Percentiles rank a stretch among this genome's conserved stretches.
These are phyloP conservation scores for Euptelea pleiosperma DNA, from an alignment of 164 flowering plant genomes.

Conservation along the genomic window DNA sequence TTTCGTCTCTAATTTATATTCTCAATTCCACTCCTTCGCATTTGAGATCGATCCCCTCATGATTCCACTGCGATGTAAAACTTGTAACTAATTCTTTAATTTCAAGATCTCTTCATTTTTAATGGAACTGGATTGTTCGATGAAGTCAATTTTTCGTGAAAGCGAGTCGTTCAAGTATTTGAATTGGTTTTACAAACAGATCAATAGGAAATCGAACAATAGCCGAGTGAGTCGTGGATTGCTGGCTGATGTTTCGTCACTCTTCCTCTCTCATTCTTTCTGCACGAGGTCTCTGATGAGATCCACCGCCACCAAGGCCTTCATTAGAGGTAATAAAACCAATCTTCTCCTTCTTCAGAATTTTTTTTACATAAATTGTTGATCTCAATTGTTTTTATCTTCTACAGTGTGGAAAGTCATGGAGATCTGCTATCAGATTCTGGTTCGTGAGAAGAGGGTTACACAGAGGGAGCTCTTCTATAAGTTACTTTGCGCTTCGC, in stretches of 20 bases:
- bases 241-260: slow-evolving; percentile 51
- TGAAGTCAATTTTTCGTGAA: background rate
- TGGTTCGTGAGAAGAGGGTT: slow-evolving; percentile 68
- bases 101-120: background rate
- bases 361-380: slow-evolving; percentile 4
- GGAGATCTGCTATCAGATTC: slow-evolving; percentile 71
- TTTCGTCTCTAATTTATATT: background rate
- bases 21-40: background rate
- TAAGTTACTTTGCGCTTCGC: slow-evolving; percentile 75
- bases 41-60: too few species aligned
- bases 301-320: slow-evolving; percentile 65
- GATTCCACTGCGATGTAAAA: background rate
- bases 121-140: background rate
- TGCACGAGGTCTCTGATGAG: slow-evolving; percentile 64
- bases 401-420: slow-evolving; percentile 87
- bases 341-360: background rate
- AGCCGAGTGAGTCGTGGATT: slow-evolving; percentile 54
- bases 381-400: slow-evolving; percentile 8
- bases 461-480: slow-evolving; percentile 94
- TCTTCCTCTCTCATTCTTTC: slow-evolving; percentile 67
- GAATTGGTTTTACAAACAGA: slow-evolving; percentile 31
- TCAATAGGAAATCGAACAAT: slow-evolving; percentile 52
- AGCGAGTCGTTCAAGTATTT: background rate
- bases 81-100: background rate
- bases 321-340: slow-evolving; percentile 57